phyloP scores from a whole-genome alignment of 176 grass and related monocot species.

The Ananas comosus region DNA sequence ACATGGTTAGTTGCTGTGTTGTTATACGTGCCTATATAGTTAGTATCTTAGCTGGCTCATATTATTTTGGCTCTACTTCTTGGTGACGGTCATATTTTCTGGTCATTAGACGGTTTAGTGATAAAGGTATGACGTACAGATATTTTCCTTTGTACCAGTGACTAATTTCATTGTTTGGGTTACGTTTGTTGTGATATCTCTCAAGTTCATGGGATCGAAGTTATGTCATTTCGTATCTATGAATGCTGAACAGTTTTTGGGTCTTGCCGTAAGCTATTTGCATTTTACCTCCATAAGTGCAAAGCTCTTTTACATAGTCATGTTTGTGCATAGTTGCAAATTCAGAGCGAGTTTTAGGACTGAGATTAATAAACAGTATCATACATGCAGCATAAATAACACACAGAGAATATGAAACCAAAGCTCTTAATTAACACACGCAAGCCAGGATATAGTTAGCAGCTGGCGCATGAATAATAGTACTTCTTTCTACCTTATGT shows the following conservation, averaged over 20 bases:
- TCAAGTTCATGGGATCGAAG: not conserved
- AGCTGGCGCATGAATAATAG: too few relatives aligned
- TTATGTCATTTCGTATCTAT: not conserved
- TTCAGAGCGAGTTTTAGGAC: not conserved
- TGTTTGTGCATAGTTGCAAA: not conserved
- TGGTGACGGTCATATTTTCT: not conserved
- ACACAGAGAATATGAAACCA: not conserved
- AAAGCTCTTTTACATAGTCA: not conserved
- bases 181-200: not conserved
- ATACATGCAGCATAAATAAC: not conserved
- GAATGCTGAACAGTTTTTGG: not conserved
- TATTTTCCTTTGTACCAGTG: not conserved
- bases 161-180: not conserved
- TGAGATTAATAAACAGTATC: not conserved
- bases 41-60: not conserved
- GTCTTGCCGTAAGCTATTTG: not conserved
- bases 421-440: not conserved
- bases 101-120: not conserved
- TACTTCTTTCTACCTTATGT: not conserved
- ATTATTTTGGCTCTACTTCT: not conserved
- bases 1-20: slow-evolving; percentile 63
- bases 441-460: not conserved
- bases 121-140: not conserved
- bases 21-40: not conserved
- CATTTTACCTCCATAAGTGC: not conserved